phyloP scores from a whole-genome alignment of 805 yeast genomes.

The Lipomyces lipofer region DNA sequence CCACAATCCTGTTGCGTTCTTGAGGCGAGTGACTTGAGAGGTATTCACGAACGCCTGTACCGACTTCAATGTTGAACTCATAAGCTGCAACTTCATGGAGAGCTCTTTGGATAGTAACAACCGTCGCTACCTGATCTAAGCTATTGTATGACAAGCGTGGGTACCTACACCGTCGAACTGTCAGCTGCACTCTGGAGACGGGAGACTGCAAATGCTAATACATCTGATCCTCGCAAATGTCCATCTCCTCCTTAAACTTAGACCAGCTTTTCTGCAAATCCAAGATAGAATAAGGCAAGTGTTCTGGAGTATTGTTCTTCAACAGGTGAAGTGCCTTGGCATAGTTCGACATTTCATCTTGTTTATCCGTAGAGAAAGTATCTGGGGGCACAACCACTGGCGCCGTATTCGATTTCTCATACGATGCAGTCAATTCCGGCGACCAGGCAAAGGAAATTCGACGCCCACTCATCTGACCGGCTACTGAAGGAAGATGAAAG shows the following conservation, averaged over 20 bases:
- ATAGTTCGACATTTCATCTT: neutral
- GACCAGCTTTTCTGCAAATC: neutral
- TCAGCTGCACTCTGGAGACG: neutral
- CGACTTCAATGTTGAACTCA: neutral
- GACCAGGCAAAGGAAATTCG: neutral
- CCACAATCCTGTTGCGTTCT: neutral
- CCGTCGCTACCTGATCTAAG: too few relatives aligned
- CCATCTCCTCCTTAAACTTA: neutral
- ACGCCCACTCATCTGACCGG: slow-evolving; percentile 1
- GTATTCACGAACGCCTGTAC: neutral
- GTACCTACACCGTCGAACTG: neutral
- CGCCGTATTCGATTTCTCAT: neutral
- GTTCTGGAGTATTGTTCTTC: neutral
- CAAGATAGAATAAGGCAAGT: neutral
- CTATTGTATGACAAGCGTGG: neutral
- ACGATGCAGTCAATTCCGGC: neutral
- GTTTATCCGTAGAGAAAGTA: neutral
- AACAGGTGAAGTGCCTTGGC: neutral
- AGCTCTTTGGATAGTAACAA: neutral
- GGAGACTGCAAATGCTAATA: neutral
- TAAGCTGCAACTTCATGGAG: neutral
- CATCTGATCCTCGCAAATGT: neutral
- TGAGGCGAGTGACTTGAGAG: neutral
- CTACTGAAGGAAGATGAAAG: slow-evolving; percentile 1
- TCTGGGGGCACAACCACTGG: neutral